Evolutionary conservation across 1,139 yeast genomes (phyloP).

Genomic region (Pichia terricola): DNA sequence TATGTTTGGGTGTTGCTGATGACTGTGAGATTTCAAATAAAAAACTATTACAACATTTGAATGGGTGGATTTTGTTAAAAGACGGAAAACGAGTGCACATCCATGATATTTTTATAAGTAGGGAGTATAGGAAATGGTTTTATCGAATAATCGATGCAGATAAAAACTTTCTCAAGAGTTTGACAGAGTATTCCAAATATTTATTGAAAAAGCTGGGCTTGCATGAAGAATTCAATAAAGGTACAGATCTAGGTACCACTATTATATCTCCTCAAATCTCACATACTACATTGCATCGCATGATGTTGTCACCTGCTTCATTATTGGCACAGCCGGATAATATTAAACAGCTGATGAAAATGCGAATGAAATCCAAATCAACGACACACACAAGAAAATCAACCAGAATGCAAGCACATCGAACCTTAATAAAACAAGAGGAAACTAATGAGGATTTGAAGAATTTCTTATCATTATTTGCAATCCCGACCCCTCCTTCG

Average conservation of each 20-base stretch:
- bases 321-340: conserved; percentile 9
- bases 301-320: conserved; percentile 7
- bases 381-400: not conserved
- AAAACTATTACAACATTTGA: conserved; percentile 2
- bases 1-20: conserved; percentile 11
- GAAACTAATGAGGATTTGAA: not conserved
- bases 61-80: conserved; percentile 18
- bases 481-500: not conserved
- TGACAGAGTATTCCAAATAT: conserved; percentile 13
- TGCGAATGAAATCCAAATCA: conserved; percentile 1
- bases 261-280: conserved; percentile 2
- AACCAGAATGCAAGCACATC: not conserved
- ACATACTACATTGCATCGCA: conserved; percentile 2
- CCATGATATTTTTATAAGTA: conserved; percentile 22
- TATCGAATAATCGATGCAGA: conserved; percentile 9
- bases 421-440: not conserved
- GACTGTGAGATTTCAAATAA: not conserved
- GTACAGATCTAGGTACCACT: not conserved
- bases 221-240: conserved; percentile 9
- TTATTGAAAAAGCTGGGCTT: conserved; percentile 9
- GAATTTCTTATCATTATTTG: not conserved
- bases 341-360: conserved; percentile 5
- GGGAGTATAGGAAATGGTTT: conserved; percentile 9
- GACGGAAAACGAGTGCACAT: conserved; percentile 17
- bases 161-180: conserved; percentile 9